Base-by-base conservation (phyloP, 139 green algal genomes). In the Axilococcus clingmanii region DNA sequence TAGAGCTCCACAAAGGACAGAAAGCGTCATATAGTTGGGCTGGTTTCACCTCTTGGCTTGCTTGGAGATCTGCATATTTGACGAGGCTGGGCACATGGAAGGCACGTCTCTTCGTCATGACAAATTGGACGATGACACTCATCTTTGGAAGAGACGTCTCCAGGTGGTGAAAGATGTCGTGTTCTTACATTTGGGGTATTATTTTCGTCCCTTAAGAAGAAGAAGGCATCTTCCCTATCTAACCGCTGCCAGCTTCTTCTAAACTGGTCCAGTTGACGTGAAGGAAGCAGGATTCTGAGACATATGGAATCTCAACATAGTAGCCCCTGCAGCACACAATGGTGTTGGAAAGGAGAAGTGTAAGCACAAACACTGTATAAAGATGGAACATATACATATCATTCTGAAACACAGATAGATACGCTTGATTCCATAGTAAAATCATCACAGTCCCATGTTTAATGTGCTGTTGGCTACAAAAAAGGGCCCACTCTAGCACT, bases 51-150 rank as follows among this genome's bases (percentile, higher is more conserved):
- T 65, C 45, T 27, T 92, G 68, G 67, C 7, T 93, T 11, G 76
- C 80, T 1, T 93, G 83, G 83, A 59, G 80, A 24, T 74, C 55
- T 7, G 83, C 83, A 7, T 93, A 93, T 63, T 69, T 93, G 15
- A 93, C 83, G 0, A 57, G 78, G 3, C 66, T 93, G 28, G 83
- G 83, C 50, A 75, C 40, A 8, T 36, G 76, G 0, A 61, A 58
- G 29, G 81, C 77, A 32, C 50, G 79, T 1, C 16, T 87, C 24
- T 66, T 74, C 15, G 74, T 82, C 4, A 40, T 59, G 0, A 55
- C 77, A 17, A 70, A 84, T 59, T 84, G 76, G 76, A 69, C 62
- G 6, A 63, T 74, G 6, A 76, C 79, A 7, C 52, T 77, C 22
- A 30, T 87, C 16, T 80, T 86, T 45, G 71, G 72, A 15, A 42